Evolutionary conservation across 176 grass and related monocot species (phyloP).

Genomic region (Stipa capillata): DNA sequence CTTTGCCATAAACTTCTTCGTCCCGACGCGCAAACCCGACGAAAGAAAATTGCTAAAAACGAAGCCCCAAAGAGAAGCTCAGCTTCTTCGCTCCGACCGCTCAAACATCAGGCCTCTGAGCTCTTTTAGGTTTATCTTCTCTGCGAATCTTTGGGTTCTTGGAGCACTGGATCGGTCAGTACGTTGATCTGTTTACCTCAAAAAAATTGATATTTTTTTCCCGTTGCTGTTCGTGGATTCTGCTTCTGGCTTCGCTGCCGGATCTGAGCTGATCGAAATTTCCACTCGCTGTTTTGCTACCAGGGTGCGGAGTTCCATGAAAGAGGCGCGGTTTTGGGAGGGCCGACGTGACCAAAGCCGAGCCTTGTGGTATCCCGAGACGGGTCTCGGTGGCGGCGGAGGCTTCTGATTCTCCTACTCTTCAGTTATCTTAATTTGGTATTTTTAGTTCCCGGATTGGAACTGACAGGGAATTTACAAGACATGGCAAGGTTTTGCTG

Average conservation of each 20-base stretch:
- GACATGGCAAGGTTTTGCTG: constrained; percentile 36
- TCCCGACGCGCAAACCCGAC: constrained; percentile 37
- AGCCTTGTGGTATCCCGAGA: neutral
- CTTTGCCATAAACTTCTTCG: constrained; percentile 15
- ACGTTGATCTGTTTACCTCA: neutral
- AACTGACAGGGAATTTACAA: neutral
- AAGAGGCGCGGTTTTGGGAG: constrained; percentile 15
- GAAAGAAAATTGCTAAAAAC: neutral
- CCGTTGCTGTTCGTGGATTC: neutral
- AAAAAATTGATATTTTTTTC: neutral
- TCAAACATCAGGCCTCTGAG: neutral
- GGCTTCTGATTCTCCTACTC: neutral
- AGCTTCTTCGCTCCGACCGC: constrained; percentile 1
- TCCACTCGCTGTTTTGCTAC: neutral
- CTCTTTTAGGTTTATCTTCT: neutral
- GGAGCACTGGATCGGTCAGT: constrained; percentile 7
- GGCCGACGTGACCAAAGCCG: neutral
- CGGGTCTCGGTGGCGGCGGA: neutral
- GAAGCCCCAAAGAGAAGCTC: neutral
- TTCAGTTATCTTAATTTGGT: neutral
- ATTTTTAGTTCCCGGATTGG: neutral
- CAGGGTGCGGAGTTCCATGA: constrained; percentile 37
- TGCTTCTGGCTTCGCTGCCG: neutral
- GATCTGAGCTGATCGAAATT: constrained; percentile 22
- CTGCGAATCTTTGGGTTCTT: neutral